Percentiles rank a stretch among this genome's conserved stretches.
These are phyloP conservation scores for Fusarium secorum DNA, from an alignment of 2,329 filamentous ascomycete genomes.

Conservation along the genomic window DNA sequence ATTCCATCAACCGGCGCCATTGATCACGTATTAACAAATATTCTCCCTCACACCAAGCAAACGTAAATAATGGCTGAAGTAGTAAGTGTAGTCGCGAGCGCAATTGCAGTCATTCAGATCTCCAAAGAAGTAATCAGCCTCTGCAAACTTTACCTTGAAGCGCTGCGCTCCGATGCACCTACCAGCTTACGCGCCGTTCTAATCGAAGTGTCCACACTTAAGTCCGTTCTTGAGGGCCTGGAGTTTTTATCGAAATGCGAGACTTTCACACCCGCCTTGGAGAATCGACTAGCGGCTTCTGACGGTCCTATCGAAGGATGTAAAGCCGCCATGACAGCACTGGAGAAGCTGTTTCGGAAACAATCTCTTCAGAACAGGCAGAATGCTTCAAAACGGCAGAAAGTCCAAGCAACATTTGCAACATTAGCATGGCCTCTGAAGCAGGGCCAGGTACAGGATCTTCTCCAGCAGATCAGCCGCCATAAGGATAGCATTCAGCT, in stretches of 20 bases:
- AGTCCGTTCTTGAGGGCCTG: background rate
- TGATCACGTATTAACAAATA: background rate
- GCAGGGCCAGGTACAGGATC: background rate
- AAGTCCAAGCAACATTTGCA: background rate
- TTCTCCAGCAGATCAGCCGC: background rate
- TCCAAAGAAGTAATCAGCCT: background rate
- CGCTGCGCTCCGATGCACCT: background rate
- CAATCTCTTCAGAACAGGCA: fast-evolving
- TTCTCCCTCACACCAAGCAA: background rate
- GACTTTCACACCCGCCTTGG: background rate
- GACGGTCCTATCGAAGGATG: background rate
- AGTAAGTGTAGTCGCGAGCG: background rate
- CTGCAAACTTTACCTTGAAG: background rate
- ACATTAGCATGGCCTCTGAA: background rate
- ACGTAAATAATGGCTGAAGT: background rate
- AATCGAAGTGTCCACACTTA: background rate
- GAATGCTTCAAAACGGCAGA: background rate
- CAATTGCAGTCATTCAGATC: background rate
- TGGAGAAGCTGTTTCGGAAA: background rate
- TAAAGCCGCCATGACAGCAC: background rate
- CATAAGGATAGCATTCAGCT: fast-evolving
- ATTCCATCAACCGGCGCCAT: too few relatives aligned
- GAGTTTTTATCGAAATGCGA: background rate
- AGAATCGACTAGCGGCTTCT: background rate
- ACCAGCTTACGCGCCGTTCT: background rate